Evolutionary conservation across 2,329 filamentous ascomycete genomes (phyloP), one percentile per base, ranked within the genome.

Genomic region (Sporothrix globosa): DNA sequence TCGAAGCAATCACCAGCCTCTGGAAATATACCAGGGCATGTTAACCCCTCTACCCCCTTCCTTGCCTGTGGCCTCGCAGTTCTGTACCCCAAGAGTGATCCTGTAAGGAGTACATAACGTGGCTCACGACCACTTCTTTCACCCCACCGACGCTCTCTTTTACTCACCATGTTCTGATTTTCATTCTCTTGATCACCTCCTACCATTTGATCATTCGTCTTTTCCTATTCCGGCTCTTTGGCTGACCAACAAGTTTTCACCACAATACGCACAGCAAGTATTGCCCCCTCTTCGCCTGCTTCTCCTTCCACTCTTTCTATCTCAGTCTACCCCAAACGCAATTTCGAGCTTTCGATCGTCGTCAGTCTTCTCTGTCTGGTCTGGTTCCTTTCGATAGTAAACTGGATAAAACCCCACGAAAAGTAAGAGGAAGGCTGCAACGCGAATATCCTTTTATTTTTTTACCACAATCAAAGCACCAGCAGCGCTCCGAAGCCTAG

Each of bases 81-180:
- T 34, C 48, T 54, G 21, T 41, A 48, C 67, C 54, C 50, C 7
- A 44, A n/a, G n/a, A 19, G 48, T 46, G 24, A 60, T 71, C 34
- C 76, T 75, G 70, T n/a, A 53, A 27, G 63, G 46, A 66, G 63
- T 74, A 76, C 75, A 74, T 75, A 76, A 73, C 74, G 71, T 73
- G 46, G 61, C 63, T 60, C 54, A 46, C 70, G 34, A 72, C 70
- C 70, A 61, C 72, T 52, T 70, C 61, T 61, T 61, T 68, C 70
- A 70, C 70, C 72, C 70, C 72, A 58, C 69, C 48, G 54, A 60
- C 46, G 14, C 27, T 72, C 52, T 46, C 58, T 61, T 48, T 46
- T 19, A 11, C 46, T 56, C n/a, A 39, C 27, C 67, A 48, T 21
- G 34, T 58, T 30, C n/a, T 65, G 53, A 44, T 41, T 53, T 52